phyloP scores from a whole-genome alignment of 2,329 filamentous ascomycete species.

The Hortaea sp. region DNA sequence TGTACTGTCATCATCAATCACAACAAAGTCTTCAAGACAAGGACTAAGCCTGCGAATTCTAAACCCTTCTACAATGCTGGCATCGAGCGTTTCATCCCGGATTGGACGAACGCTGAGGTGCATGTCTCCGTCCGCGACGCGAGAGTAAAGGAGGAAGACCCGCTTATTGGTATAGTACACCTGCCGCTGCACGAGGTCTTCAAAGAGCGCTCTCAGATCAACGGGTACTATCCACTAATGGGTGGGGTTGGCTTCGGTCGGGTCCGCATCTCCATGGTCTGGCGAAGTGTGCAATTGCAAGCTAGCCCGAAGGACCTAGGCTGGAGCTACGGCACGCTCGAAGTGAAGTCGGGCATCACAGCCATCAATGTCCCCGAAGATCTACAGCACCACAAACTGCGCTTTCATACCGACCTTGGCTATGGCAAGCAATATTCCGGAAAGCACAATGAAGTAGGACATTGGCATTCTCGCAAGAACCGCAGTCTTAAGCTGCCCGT shows the following conservation, averaged over 20 bases:
- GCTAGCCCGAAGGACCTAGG: conserved; percentile 50
- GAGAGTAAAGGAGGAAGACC: conserved; percentile 57
- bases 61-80: conserved; percentile 73
- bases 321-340: conserved; percentile 63
- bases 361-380: conserved; percentile 40
- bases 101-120: conserved; percentile 58
- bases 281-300: conserved; percentile 57
- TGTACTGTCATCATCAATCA: conserved; percentile 67
- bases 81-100: conserved; percentile 60
- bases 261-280: conserved; percentile 60
- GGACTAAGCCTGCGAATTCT: conserved; percentile 67
- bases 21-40: conserved; percentile 56
- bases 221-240: conserved; percentile 55
- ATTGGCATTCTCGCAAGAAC: conserved; percentile 43
- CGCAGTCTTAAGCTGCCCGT: conserved; percentile 46
- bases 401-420: conserved; percentile 49
- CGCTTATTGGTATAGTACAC: conserved; percentile 60
- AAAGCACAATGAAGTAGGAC: conserved; percentile 40
- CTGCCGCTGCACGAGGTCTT: conserved; percentile 55
- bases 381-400: conserved; percentile 41
- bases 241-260: conserved; percentile 66
- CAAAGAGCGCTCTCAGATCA: conserved; percentile 52
- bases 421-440: conserved; percentile 48
- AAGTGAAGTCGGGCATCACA: conserved; percentile 47
- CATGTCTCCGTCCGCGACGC: conserved; percentile 59